These are phyloP conservation scores for Vitis labrusca DNA, from an alignment of 164 flowering plant species.

Conservation along the genomic window DNA sequence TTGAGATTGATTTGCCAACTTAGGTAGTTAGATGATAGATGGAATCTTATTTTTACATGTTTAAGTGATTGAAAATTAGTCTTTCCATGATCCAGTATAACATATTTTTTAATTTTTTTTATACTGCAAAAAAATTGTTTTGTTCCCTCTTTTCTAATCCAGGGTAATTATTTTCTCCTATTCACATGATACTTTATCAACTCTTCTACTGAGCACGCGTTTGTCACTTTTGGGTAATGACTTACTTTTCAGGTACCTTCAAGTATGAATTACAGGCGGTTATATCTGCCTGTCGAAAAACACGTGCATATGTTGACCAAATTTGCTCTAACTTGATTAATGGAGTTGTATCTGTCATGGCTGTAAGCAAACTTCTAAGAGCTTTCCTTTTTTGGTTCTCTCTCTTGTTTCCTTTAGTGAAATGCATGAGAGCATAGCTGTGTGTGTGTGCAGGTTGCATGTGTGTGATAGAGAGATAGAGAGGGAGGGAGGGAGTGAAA, in stretches of 20 bases:
- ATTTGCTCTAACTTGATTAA: constrained; percentile 39
- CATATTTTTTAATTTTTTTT: not conserved
- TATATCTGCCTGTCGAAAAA: constrained; percentile 67
- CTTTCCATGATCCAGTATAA: no score
- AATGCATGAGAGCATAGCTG: no score
- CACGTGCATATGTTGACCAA: constrained; percentile 66
- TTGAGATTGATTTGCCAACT: constrained; percentile 4
- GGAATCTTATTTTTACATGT: constrained; percentile 4
- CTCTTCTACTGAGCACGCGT: not conserved
- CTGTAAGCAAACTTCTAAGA: constrained; percentile 36
- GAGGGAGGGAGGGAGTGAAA: no score
- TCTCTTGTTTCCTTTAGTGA: no score
- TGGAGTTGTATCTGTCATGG: constrained; percentile 40
- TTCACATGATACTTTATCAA: not conserved
- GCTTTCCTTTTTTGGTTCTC: not conserved
- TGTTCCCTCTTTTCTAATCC: no score
- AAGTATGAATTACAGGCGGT: constrained; percentile 63
- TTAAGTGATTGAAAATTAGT: not conserved
- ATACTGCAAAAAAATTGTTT: no score
- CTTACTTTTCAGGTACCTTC: constrained; percentile 51
- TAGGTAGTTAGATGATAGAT: not conserved
- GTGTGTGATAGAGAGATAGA: no score
- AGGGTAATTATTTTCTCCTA: not conserved
- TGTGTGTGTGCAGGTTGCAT: no score
- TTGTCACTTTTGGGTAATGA: constrained; percentile 11